Base-by-base conservation (phyloP, 2,329 filamentous ascomycete species). In the Paracoccidioides lutzii region DNA sequence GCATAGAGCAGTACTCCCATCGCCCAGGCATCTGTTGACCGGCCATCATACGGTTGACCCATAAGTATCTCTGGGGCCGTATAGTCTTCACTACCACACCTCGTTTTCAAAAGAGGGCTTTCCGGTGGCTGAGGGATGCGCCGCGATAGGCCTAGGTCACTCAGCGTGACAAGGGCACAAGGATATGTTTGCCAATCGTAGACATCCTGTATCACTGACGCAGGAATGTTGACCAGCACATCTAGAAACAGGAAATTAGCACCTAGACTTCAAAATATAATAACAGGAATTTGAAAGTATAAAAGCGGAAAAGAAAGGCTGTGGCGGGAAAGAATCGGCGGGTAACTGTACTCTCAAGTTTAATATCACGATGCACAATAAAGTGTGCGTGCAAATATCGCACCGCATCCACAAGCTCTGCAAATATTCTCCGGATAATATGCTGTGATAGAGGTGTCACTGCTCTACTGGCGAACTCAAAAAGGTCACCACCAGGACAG, bases 311-410 rank as follows among this genome's bases (percentile, higher is more conserved):
- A 12, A 45, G 7, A 40, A 1, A 8, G n/a, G 22, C 22, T 30
- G 30, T 48, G 32, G 30, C 15, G 55, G 38, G 14, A 42, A 52
- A 33, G 30, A 42, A 28, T 32, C 38, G 42, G 38, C 50, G 38
- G 50, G 50, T 42, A 42, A 38, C 37, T 52, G 50, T 79, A 93
- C 88, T 98, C 77, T 98, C 93, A 57, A 98, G 83, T 74, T 98
- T 98, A 71, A 98, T 94, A 70, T 98, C 93, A 58, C 93, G 83
- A 69, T 98, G 93, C 54, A 97, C 91, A 67, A 98, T 95, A 62
- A 82, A 84, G 64, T 87, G 78, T 54, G 81, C 76, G 70, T 98
- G 93, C 51, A 98, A 76, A 73, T 97, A 96, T 57, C 79, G 81
- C 40, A 95, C 85, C 0, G 91, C 93, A 59, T 81, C 84, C 30